Evolutionary conservation across 306 rosid species (phyloP), one percentile per base, ranked within the genome.

Genomic region (Prunus dulcis): DNA sequence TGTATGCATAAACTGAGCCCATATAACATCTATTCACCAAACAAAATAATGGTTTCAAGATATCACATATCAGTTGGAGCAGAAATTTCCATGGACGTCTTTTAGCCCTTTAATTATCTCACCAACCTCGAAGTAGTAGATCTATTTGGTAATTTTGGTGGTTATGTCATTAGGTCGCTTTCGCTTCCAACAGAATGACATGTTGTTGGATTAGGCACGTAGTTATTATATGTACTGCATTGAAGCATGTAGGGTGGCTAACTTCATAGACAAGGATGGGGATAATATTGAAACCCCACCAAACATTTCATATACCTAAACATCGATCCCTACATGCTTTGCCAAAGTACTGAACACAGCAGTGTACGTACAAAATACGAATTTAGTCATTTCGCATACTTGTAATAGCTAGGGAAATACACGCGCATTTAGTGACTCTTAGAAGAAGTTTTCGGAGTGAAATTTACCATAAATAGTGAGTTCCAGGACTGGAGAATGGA

Each of bases 141-240:
- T 56, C 28, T 20, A 10, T 56, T 20, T 56, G 15, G 62, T 12
- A 57, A 20, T 8, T 57, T 57, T 57, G 63, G 28, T 6, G 30
- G 28, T 57, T 27, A 22, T 57, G 28, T 57, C 63, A 22, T 57
- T 22, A 57, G 15, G 28, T 57, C 15, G n/a, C 30, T 22, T 56
- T 32, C 3, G 12, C 51, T 49, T 67, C 46, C 41, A 67, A 60
- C 76, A 51, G 74, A 74, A 63, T 11, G 63, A 11, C 49, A 23
- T 80, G 38, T 68, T 50, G 51, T 15, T 80, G 79, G 67, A 80
- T 74, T 80, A 80, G 79, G 71, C 75, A 67, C 28, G 15, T 69
- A 17, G 18, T 15, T 12, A 18, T 15, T 12, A 8, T 55, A 67
- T 55, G 23, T 13, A 27, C 17, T 74, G 17, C 71, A 67, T 45